phyloP scores from a whole-genome alignment of 257 asterid species.

The Henckelia pumila region DNA sequence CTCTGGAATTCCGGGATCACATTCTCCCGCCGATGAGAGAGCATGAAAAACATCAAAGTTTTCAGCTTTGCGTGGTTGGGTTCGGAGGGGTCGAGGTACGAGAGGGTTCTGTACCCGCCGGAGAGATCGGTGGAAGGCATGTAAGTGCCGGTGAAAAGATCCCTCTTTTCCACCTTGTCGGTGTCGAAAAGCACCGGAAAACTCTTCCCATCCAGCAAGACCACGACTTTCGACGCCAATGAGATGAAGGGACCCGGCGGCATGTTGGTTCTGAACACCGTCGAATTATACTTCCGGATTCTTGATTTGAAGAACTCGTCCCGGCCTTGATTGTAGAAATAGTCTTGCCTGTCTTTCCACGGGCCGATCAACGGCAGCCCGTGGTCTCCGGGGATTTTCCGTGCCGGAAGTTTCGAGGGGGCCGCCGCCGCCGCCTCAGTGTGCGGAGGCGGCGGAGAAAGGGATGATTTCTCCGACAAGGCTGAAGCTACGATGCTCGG shows the following conservation, averaged over 20 bases:
- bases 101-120: constrained; percentile 73
- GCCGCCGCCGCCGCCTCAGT: neutral
- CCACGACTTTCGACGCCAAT: constrained; percentile 63
- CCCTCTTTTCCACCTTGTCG: constrained; percentile 70
- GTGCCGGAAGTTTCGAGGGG: constrained; percentile 36
- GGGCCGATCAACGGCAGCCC: constrained; percentile 74
- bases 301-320: constrained; percentile 73
- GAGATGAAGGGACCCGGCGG: constrained; percentile 92
- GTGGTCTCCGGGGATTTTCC: constrained; percentile 63
- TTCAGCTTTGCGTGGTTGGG: constrained; percentile 69
- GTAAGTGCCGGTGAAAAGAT: constrained; percentile 82
- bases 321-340: constrained; percentile 73
- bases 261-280: constrained; percentile 76
- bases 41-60: constrained; percentile 53
- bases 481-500: constrained; percentile 30
- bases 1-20: constrained; percentile 62
- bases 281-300: constrained; percentile 58
- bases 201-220: constrained; percentile 76
- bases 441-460: constrained; percentile 13
- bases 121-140: constrained; percentile 71
- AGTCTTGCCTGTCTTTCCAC: constrained; percentile 71
- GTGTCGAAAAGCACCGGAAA: constrained; percentile 69
- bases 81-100: constrained; percentile 82
- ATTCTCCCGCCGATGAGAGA: constrained; percentile 51
- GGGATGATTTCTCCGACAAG: constrained; percentile 37